Conservation (phyloP, 192 early-diverging fungal genomes). For the Geosiphon pyriformis region DNA sequence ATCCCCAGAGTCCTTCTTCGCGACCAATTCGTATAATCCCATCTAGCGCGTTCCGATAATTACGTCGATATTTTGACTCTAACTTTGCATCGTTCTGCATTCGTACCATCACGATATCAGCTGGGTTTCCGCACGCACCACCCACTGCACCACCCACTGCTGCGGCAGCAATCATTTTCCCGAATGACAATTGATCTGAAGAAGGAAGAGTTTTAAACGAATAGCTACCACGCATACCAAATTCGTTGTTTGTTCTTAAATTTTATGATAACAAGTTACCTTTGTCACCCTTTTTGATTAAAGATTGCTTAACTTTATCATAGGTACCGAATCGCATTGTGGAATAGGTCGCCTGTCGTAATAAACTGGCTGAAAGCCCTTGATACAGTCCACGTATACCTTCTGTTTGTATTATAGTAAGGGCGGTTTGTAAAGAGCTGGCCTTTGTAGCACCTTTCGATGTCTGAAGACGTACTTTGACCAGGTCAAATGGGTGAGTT, state of each 20-base stretch:
- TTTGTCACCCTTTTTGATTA: background rate
- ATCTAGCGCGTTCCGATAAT: constrained; percentile 73
- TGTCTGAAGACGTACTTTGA: constrained; percentile 91
- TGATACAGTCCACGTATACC: constrained; percentile 63
- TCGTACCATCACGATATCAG: constrained; percentile 75
- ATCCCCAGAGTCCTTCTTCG: constrained; percentile 67
- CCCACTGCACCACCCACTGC: constrained; percentile 50
- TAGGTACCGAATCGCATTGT: constrained; percentile 76
- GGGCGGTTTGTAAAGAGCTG: constrained; percentile 69
- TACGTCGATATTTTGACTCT: constrained; percentile 53
- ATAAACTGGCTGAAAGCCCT: constrained; percentile 65
- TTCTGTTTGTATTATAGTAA: constrained; percentile 62
- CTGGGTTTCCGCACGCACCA: constrained; percentile 69
- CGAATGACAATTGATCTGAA: constrained; percentile 36
- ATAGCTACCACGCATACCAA: too few species aligned
- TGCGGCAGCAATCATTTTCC: constrained; percentile 41
- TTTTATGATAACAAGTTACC: constrained; percentile 1
- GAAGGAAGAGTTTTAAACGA: too few species aligned
- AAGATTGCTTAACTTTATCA: constrained; percentile 58
- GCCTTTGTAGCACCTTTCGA: constrained; percentile 48
- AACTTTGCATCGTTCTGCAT: constrained; percentile 78
- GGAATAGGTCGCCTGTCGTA: constrained; percentile 77
- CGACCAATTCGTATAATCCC: constrained; percentile 68
- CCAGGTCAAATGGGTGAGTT: constrained; percentile 78
- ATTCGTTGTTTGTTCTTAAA: too few species aligned